Percentiles rank a stretch among this genome's conserved stretches.
phyloP scores from a whole-genome alignment of 306 rosid genomes.

The Cotoneaster glaucophyllus region DNA sequence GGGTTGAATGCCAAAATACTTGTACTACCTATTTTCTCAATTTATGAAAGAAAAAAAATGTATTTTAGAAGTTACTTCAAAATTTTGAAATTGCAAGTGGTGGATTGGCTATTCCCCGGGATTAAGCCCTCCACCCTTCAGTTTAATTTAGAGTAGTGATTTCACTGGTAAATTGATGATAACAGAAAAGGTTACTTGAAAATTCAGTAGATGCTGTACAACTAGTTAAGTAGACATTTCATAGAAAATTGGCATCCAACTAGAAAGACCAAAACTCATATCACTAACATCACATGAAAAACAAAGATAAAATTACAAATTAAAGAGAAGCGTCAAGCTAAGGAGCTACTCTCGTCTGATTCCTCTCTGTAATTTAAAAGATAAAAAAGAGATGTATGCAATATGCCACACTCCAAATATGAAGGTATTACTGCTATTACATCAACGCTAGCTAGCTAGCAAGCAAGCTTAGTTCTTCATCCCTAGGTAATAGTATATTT shows the following conservation, averaged over 20 bases:
- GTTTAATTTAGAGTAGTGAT: too few species aligned
- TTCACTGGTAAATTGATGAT: too few species aligned
- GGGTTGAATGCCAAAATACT: too few species aligned
- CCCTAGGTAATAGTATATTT: background rate
- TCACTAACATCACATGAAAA: background rate
- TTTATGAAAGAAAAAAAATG: too few species aligned
- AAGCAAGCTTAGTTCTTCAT: background rate
- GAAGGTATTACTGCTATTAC: slow-evolving; percentile 1
- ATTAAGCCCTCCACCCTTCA: too few species aligned
- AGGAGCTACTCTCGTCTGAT: background rate
- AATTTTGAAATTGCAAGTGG: too few species aligned
- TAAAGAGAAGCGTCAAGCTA: background rate
- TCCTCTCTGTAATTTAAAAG: background rate
- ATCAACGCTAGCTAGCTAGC: background rate
- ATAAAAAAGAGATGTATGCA: background rate
- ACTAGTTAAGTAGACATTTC: background rate
- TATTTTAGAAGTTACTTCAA: too few species aligned
- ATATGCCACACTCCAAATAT: background rate
- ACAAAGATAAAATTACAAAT: background rate
- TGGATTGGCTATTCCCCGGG: too few species aligned
- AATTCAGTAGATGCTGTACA: background rate
- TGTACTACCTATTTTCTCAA: too few species aligned
- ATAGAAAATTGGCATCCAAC: background rate
- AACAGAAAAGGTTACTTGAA: background rate
- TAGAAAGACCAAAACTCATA: background rate